Conservation (phyloP, 176 grass and related monocot genomes). For the Triticum turgidum region DNA sequence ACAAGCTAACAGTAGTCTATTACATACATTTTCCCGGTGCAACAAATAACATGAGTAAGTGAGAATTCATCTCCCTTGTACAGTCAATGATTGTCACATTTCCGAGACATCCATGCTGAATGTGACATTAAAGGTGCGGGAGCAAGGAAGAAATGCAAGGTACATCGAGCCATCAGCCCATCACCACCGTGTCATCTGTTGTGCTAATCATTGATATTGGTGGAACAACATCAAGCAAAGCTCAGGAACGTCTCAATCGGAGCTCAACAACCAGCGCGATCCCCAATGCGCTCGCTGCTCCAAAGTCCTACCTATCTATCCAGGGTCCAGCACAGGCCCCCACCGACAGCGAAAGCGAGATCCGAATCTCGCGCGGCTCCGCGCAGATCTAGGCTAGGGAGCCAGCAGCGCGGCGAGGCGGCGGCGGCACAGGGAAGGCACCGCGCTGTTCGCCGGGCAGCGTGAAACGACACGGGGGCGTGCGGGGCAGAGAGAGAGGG, state of each 20-base stretch:
- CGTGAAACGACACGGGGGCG: neutral
- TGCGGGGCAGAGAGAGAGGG: neutral
- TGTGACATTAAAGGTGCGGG: neutral
- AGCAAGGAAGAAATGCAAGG: neutral
- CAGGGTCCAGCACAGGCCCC: neutral
- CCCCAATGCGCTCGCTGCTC: neutral
- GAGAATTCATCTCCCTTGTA: neutral
- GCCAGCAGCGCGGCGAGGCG: neutral
- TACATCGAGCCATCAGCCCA: neutral
- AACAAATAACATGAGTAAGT: neutral
- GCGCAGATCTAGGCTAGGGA: constrained; percentile 36
- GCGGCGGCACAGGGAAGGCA: neutral
- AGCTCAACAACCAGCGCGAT: neutral
- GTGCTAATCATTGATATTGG: neutral
- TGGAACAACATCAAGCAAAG: neutral
- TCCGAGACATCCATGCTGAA: neutral
- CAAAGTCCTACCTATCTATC: neutral
- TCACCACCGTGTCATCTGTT: neutral
- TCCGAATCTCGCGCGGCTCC: constrained; percentile 21
- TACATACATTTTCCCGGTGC: neutral
- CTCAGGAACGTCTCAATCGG: neutral
- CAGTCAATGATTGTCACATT: neutral
- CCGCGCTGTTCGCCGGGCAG: neutral
- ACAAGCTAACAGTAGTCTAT: neutral
- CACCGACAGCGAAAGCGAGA: constrained; percentile 21